A percentile compares a stretch with the other conserved stretches of the same genome.
Evolutionary conservation across 1,284 basidiomycete species (phyloP).

Genomic region (Xanthoconium separans): DNA sequence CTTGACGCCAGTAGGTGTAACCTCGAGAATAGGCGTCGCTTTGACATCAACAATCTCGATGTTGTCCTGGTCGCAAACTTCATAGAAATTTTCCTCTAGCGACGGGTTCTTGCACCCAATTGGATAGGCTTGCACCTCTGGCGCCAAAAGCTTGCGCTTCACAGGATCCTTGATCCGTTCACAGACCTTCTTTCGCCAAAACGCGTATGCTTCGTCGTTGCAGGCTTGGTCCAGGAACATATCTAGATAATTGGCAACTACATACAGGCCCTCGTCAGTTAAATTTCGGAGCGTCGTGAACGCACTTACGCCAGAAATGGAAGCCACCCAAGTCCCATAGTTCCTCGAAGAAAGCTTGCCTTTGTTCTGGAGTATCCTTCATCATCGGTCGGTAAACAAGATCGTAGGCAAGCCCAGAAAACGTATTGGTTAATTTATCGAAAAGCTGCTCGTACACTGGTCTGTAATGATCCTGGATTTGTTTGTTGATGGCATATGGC

Average conservation of each 20-base stretch:
- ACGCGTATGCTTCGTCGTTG: slow-evolving; percentile 9
- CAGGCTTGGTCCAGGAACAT: not conserved
- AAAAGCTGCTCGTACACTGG: slow-evolving; percentile 10
- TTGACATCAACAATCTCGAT: slow-evolving; percentile 10
- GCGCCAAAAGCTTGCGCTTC: slow-evolving; percentile 14
- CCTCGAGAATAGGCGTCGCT: slow-evolving; percentile 6
- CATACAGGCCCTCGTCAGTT: not conserved
- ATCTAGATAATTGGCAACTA: slow-evolving; percentile 5
- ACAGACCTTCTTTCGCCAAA: slow-evolving; percentile 15
- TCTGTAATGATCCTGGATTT: slow-evolving; percentile 10
- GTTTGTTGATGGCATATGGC: slow-evolving; percentile 2
- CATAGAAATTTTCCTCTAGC: slow-evolving; percentile 12
- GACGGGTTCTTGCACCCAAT: slow-evolving; percentile 12
- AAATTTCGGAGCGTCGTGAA: not conserved
- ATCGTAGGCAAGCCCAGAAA: slow-evolving; percentile 2
- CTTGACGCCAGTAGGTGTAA: slow-evolving; percentile 7
- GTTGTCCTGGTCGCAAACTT: slow-evolving; percentile 9
- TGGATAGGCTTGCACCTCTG: slow-evolving; percentile 8
- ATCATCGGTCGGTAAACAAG: slow-evolving; percentile 7
- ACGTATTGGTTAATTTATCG: slow-evolving; percentile 8
- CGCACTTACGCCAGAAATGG: slow-evolving; percentile 7
- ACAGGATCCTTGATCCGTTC: slow-evolving; percentile 9
- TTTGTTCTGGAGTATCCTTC: slow-evolving; percentile 8
- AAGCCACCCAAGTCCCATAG: slow-evolving; percentile 8
- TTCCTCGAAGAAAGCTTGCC: slow-evolving; percentile 6